Evolutionary conservation across 352 stramenopile genomes (phyloP).

Genomic region (Pythium biforme): DNA sequence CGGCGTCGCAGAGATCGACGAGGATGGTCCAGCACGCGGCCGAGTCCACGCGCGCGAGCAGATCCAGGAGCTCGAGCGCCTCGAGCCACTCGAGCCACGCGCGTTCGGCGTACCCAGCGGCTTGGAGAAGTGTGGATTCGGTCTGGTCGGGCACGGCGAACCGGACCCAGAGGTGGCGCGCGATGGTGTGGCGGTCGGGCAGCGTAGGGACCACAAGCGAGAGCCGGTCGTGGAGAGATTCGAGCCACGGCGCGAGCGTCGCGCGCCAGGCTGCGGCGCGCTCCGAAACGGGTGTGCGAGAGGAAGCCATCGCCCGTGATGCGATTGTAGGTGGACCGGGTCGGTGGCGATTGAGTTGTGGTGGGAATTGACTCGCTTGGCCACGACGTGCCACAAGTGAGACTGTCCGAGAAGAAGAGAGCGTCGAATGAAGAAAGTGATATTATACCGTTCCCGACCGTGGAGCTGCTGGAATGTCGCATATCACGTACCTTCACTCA

Average conservation of each 20-base stretch:
- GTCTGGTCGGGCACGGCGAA: not conserved
- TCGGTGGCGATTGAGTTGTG: too few relatives aligned
- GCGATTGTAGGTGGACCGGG: too few relatives aligned
- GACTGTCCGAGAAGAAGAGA: too few relatives aligned
- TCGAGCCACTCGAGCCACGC: not conserved
- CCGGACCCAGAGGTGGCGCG: not conserved
- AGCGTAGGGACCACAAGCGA: not conserved
- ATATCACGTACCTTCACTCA: too few relatives aligned
- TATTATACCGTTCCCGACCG: too few relatives aligned
- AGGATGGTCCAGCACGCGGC: not conserved
- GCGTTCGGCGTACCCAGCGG: not conserved
- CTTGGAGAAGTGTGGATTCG: not conserved
- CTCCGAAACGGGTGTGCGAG: not conserved
- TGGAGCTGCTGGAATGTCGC: too few relatives aligned
- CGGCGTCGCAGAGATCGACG: not conserved
- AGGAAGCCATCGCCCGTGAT: not conserved
- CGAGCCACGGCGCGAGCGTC: not conserved
- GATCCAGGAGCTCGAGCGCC: constrained; percentile 4
- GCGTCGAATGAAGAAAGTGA: too few relatives aligned
- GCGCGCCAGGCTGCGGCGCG: not conserved
- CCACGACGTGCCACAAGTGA: too few relatives aligned
- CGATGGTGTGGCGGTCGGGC: not conserved
- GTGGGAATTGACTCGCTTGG: too few relatives aligned
- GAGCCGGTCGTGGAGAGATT: not conserved
- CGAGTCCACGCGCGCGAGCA: constrained; percentile 5